phyloP scores from a whole-genome alignment of 2,329 filamentous ascomycete species.

The Talaromyces sp. region DNA sequence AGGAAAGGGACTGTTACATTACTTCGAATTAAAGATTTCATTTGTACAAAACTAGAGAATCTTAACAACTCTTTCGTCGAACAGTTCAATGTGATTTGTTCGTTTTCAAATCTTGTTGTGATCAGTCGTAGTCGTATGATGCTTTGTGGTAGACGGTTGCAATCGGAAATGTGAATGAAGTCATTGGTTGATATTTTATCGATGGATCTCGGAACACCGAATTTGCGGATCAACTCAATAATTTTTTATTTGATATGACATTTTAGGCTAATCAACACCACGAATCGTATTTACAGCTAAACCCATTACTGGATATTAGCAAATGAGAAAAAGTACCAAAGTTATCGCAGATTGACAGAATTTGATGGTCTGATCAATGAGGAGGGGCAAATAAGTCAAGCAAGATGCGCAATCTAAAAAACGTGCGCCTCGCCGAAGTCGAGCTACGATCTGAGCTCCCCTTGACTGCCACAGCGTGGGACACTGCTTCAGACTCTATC shows the following conservation, averaged over 20 bases:
- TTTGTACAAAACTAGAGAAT: constrained; percentile 41
- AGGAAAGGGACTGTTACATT: constrained; percentile 13
- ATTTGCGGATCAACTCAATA: constrained; percentile 30
- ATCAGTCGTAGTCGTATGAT: constrained; percentile 10
- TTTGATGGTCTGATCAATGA: constrained; percentile 29
- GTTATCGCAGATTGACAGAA: background rate
- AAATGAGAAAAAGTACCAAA: background rate
- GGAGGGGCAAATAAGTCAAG: constrained; percentile 31
- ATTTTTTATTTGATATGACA: background rate
- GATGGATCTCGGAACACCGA: constrained; percentile 36
- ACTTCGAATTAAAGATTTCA: constrained; percentile 29
- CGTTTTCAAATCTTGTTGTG: background rate
- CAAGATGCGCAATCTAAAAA: constrained; percentile 84
- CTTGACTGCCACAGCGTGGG: constrained; percentile 80
- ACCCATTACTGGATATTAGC: background rate
- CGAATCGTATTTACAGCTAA: background rate
- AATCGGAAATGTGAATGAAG: constrained; percentile 41
- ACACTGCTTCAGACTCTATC: constrained; percentile 71
- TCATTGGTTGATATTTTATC: constrained; percentile 37
- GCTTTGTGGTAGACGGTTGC: background rate
- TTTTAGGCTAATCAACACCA: background rate
- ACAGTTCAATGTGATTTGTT: constrained; percentile 5
- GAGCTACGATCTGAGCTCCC: constrained; percentile 57
- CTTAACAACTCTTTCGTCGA: constrained; percentile 22
- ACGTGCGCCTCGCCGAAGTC: constrained; percentile 67